Base-by-base conservation (phyloP, 352 stramenopile species). In the Phytophthora pseudosyringae region DNA sequence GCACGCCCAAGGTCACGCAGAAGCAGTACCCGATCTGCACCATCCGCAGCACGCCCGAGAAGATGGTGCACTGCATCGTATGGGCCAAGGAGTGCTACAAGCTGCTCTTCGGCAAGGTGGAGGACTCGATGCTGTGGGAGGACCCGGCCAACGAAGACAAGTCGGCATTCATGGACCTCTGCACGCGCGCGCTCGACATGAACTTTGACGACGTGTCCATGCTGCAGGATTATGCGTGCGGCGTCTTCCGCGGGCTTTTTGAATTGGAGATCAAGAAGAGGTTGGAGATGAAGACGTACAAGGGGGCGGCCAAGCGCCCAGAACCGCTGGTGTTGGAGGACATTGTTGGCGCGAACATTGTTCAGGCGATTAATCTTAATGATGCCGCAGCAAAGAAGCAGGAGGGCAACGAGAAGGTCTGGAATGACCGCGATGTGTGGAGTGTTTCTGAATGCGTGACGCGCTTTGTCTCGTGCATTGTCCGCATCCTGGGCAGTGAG, bases 1-100 rank as follows among this genome's bases (percentile, higher is more conserved):
- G 98, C 82, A 95, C 97, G 28, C 88, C 95, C 35, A 95, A 96
- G 53, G 88, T 92, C 73, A 83, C 97, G 61, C 57, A 98, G 59
- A 99, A 99, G 71, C 95, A 99, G 26, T 99, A 99, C 77, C 97
- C 98, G 18, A 99, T 99, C 71, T 99, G 98, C 77, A 99, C 98
- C 39, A 99, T 99, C 75, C 92, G 98, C 69, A 97, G 88, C 43
- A 99, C 98, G 13, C 98, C 98, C 0, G 96, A 98, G 73, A 99
- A 99, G 83, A 98, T 98, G 59, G 98, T 99, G 28, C 98, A 99
- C 80, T 99, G 97, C 75, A 99, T 99, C 65, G 98, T 99, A 28
- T 99, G 98, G 98, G 97, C 96, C 36, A 96, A 96, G 50, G 88
- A 96, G 67, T 96, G 84, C 68, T 96, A 93, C 73, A 96, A 96